A percentile compares a stretch with the other conserved stretches of the same genome.
These are phyloP conservation scores for Talaromyces thailandensis DNA, from an alignment of 495 filamentous ascomycete genomes.

Conservation along the genomic window DNA sequence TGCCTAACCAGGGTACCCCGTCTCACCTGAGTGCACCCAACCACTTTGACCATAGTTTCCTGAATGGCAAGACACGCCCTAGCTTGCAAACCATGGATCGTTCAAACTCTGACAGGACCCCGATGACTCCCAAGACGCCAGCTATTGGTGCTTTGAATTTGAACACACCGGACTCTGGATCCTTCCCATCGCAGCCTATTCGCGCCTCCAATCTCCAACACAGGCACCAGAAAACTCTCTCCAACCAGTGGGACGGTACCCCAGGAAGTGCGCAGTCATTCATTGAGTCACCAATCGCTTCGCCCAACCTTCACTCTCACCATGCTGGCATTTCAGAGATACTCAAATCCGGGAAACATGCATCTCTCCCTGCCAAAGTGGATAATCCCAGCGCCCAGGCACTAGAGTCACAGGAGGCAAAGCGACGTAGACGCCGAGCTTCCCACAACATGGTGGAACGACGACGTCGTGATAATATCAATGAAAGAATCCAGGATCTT, in stretches of 20 bases:
- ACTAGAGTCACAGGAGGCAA: constrained; percentile 80
- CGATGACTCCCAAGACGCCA: constrained; percentile 71
- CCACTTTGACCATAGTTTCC: constrained; percentile 46
- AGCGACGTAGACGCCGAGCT: constrained; percentile 79
- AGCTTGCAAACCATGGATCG: constrained; percentile 57
- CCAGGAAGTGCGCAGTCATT: constrained; percentile 72
- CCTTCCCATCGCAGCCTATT: constrained; percentile 68
- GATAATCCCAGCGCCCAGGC: constrained; percentile 43
- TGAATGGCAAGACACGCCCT: constrained; percentile 45
- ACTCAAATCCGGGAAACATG: constrained; percentile 58
- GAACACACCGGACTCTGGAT: constrained; percentile 55
- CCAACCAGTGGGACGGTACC: constrained; percentile 73
- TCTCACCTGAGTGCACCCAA: constrained; percentile 40
- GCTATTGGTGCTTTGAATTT: constrained; percentile 49
- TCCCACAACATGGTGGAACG: constrained; percentile 96
- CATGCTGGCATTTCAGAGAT: constrained; percentile 63
- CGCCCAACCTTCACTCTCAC: constrained; percentile 47
- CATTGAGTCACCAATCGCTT: constrained; percentile 72
- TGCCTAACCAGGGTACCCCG: constrained; percentile 45
- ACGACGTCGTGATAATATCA: constrained; percentile 93
- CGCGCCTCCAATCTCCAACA: constrained; percentile 47
- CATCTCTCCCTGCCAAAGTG: constrained; percentile 62
- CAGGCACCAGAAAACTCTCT: constrained; percentile 72
- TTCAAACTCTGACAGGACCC: constrained; percentile 62
- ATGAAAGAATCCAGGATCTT: constrained; percentile 93